Evolutionary conservation across 176 grass and related monocot species (phyloP), one percentile per base, ranked within the genome.

Genomic region (Tillandsia fasciculata): DNA sequence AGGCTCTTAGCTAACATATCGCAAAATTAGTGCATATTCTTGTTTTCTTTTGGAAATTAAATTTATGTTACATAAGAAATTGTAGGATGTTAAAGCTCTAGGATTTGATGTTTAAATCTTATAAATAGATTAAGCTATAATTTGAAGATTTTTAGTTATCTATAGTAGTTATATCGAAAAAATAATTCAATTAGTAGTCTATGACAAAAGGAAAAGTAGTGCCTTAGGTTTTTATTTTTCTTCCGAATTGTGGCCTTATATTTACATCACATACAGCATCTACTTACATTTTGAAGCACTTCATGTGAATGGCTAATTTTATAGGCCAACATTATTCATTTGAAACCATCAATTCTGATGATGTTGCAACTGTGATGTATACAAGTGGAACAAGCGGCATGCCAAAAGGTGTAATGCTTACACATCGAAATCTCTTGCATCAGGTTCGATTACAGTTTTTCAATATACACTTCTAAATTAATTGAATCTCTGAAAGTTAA

Each of bases 321-420:
- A 48, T 61, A 92, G 86, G 76, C 54, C 65, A 72, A 50, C 50
- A 85, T 53, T 65, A 59, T 28, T 71, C 69, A 63, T 87, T 78
- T 11, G 84, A 97, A 83, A 51, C 76, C 66, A 97, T 97, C 72
- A 77, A 12, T 67, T 74, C 84, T 64, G 88, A 92, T 65, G 93
- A 97, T 77, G 82, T 97, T 76, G 93, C 93, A 12, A 85, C 93
- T 58, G 71, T 97, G 65, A 97, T 97, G 76, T 97, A 97, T 83
- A 97, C 93, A 64, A 97, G 93, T 72, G 93, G 93, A 79, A 97
- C 93, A 63, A 81, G 89, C 77, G 93, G 89, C 61, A 85, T 53
- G 51, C 93, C 93, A 67, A 97, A 97, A 79, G 93, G 86, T 20
- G 93, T 97, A 28, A 90, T 97, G 89, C 84, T 97, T 49, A 97